Percentiles rank a stretch among this genome's conserved stretches.
These are phyloP conservation scores for Aspergillus novoparasiticus DNA, from an alignment of 2,329 filamentous ascomycete genomes.

Conservation along the genomic window DNA sequence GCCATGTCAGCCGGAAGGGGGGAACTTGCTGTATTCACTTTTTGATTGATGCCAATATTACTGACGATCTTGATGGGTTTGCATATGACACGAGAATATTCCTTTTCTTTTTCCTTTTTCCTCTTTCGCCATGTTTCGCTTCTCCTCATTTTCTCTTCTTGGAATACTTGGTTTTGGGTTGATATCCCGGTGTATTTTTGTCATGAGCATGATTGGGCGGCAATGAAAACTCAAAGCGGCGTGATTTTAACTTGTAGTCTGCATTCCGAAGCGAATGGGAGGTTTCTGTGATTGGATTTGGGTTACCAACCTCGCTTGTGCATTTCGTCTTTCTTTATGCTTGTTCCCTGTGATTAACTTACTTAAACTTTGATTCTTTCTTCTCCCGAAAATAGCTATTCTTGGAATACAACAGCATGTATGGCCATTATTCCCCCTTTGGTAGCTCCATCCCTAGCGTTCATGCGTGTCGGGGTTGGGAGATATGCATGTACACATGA, in stretches of 20 bases:
- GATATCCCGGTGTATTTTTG: conserved; percentile 8
- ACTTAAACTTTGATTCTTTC: background rate
- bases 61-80: background rate
- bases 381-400: conserved; percentile 3
- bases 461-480: conserved; percentile 11
- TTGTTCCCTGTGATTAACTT: background rate
- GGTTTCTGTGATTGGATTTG: background rate
- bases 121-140: conserved; percentile 10
- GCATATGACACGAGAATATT: background rate
- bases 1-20: background rate
- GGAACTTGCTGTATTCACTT: background rate
- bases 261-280: background rate
- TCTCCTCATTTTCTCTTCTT: background rate
- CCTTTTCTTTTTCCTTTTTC: conserved; percentile 12
- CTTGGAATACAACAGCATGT: background rate
- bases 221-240: background rate
- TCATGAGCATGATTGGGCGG: conserved; percentile 3
- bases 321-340: background rate
- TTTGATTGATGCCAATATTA: background rate
- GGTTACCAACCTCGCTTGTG: background rate
- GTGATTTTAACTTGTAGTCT: conserved; percentile 1
- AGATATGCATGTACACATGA: conserved; percentile 15
- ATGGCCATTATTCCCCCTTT: background rate
- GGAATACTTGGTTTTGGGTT: background rate
- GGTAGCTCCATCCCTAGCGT: background rate